phyloP scores from a whole-genome alignment of 1,284 basidiomycete genomes.

The Fomitiporia mediterranea region DNA sequence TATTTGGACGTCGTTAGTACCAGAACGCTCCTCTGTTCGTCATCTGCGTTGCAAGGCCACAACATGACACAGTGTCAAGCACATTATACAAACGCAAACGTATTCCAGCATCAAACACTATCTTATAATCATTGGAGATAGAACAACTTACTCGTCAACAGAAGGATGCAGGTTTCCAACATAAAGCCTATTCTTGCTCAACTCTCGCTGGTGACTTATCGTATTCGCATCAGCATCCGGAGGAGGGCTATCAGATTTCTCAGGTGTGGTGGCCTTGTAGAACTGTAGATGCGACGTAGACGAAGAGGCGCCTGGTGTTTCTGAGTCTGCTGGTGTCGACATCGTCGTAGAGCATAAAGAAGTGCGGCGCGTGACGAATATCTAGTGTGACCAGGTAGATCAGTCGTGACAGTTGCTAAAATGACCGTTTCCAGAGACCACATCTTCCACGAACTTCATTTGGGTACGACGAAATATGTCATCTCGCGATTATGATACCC shows the following conservation, averaged over 20 bases:
- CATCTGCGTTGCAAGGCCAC: no score
- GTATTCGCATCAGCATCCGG: not conserved
- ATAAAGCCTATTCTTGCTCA: constrained; percentile 72
- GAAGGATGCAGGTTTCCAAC: constrained; percentile 86
- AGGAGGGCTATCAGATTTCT: constrained; percentile 10
- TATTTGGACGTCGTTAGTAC: constrained; percentile 34
- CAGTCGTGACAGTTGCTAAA: not conserved
- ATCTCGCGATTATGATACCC: not conserved
- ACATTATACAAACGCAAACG: no score
- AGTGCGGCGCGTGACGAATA: no score
- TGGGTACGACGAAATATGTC: not conserved
- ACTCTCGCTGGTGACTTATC: constrained; percentile 23
- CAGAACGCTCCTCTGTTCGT: no score
- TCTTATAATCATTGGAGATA: no score
- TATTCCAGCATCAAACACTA: no score
- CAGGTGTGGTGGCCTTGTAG: not conserved
- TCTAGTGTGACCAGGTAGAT: not conserved
- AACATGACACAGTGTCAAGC: not conserved
- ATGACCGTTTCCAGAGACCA: not conserved
- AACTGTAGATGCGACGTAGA: constrained; percentile 10
- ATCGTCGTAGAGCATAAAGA: no score
- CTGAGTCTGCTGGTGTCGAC: constrained; percentile 8
- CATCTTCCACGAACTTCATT: not conserved
- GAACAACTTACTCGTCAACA: constrained; percentile 77
- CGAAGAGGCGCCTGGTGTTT: constrained; percentile 5